Evolutionary conservation across 2,329 filamentous ascomycete species (phyloP), one percentile per base, ranked within the genome.

Genomic region (Emericellopsis atlantica): DNA sequence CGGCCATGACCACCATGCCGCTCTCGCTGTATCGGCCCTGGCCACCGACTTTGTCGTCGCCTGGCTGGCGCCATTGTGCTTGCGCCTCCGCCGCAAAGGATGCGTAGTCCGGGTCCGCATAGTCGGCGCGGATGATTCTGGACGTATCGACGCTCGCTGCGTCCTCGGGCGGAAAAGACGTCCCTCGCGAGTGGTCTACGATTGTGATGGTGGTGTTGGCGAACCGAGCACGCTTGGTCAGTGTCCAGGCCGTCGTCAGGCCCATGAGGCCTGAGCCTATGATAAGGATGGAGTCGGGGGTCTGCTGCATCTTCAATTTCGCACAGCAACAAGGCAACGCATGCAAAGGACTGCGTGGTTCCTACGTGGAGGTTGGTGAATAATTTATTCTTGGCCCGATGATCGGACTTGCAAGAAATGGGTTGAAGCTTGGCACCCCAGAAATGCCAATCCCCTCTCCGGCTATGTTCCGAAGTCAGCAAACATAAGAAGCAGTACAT

Each of bases 91-190:
- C 70, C 16, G 81, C 87, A 36, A 96, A 76, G 14, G 69, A 64
- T 6, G 86, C 75, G 60, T 96, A 96, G 18, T 79, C 74, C 0
- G 75, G 65, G 54, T 90, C 79, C 5, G 84, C 80, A 55, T 96
- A 96, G 67, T 96, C 90, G 39, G 75, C 64, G 43, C 79, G 70
- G 47, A 82, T 68, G 49, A 81, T 79, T 48, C 78, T 72, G 12
- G 76, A 80, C 4, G 67, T 69, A 60, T 82, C 78, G 52, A 80
- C 69, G 47, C 72, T 77, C 39, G 76, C 70, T 43, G 69, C 68
- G 51, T 82, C 76, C 35, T 66, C 61, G 6, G 74, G 66, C 2
- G 77, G 77, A 52, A 81, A 79, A 32, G 80, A 70, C 22, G 60
- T 60, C 2, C 56, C 55, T 4, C 65, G 57, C 5, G 67, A 69